Conservation (phyloP, 257 asterid genomes). For the Paulownia fortunei region DNA sequence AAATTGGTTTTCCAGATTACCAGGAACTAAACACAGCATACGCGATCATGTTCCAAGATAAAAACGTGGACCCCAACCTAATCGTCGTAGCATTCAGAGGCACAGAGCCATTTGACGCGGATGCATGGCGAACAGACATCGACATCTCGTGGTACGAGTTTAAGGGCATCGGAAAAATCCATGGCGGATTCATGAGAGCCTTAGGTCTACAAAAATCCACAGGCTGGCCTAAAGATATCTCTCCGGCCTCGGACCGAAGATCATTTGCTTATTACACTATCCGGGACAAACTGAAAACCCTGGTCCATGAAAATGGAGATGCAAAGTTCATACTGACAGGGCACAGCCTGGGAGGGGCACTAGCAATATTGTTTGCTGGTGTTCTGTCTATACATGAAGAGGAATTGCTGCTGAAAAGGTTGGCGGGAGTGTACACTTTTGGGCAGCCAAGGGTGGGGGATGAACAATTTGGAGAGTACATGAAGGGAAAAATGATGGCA, state of each 20-base stretch:
- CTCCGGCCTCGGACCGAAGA: constrained; percentile 10
- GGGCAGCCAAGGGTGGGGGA: constrained; percentile 90
- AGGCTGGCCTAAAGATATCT: constrained; percentile 60
- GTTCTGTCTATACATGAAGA: constrained; percentile 59
- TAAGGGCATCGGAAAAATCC: constrained; percentile 53
- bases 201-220: constrained; percentile 57
- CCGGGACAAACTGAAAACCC: constrained; percentile 46
- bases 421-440: constrained; percentile 80
- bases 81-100: constrained; percentile 70
- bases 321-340: constrained; percentile 65
- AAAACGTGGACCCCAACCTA: constrained; percentile 37
- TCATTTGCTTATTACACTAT: constrained; percentile 62
- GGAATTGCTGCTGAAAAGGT: constrained; percentile 45
- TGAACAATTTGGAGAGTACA: constrained; percentile 63
- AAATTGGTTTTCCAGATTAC: constrained; percentile 40
- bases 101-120: constrained; percentile 58
- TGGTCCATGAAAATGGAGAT: constrained; percentile 38
- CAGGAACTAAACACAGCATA: constrained; percentile 46
- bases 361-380: constrained; percentile 58
- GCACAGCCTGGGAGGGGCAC: constrained; percentile 82
- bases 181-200: constrained; percentile 70
- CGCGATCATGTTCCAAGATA: constrained; percentile 59
- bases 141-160: constrained; percentile 75
- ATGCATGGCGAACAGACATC: constrained; percentile 63
- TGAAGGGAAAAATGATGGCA: constrained; percentile 48